A percentile compares a stretch with the other conserved stretches of the same genome.
Evolutionary conservation across 2,329 filamentous ascomycete species (phyloP).

Genomic region (Monosporascus sp.): DNA sequence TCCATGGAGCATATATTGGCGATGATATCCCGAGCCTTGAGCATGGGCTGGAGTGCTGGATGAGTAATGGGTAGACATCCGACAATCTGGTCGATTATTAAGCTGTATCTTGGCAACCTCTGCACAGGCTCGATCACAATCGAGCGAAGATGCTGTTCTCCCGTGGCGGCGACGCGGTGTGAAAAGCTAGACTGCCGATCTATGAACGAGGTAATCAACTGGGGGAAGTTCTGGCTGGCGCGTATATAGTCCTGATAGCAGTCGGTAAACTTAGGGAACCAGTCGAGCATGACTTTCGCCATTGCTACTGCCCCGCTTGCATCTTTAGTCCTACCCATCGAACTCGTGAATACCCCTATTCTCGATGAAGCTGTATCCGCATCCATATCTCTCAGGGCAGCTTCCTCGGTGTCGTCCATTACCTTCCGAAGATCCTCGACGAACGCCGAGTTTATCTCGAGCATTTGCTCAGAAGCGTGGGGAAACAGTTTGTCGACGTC

Average conservation of each 20-base stretch:
- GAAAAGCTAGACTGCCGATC: slow-evolving; percentile 79
- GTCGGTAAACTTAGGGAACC: slow-evolving; percentile 88
- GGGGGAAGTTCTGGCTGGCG: slow-evolving; percentile 80
- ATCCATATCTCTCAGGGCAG: slow-evolving; percentile 72
- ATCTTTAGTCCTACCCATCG: slow-evolving; percentile 52
- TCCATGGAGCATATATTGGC: slow-evolving; percentile 96
- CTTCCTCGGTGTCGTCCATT: slow-evolving; percentile 78
- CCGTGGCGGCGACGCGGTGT: slow-evolving; percentile 71
- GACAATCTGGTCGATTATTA: slow-evolving; percentile 94
- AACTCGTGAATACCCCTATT: slow-evolving; percentile 35
- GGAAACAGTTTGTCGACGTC: slow-evolving; percentile 78
- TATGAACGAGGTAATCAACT: slow-evolving; percentile 72
- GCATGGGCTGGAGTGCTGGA: slow-evolving; percentile 73
- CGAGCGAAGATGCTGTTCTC: slow-evolving; percentile 86
- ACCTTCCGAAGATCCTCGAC: slow-evolving; percentile 68
- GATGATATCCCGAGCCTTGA: slow-evolving; percentile 88
- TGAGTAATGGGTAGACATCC: slow-evolving; percentile 80
- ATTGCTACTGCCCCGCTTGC: slow-evolving; percentile 73
- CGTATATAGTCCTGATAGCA: slow-evolving; percentile 92
- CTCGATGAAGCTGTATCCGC: slow-evolving; percentile 43
- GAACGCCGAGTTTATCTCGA: slow-evolving; percentile 77
- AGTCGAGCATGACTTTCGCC: slow-evolving; percentile 76
- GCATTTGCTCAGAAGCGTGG: slow-evolving; percentile 69
- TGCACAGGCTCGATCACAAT: slow-evolving; percentile 95
- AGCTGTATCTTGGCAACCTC: slow-evolving; percentile 84